phyloP scores from a whole-genome alignment of 129 eudicot species.

The Chrysanthemum seticuspe region DNA sequence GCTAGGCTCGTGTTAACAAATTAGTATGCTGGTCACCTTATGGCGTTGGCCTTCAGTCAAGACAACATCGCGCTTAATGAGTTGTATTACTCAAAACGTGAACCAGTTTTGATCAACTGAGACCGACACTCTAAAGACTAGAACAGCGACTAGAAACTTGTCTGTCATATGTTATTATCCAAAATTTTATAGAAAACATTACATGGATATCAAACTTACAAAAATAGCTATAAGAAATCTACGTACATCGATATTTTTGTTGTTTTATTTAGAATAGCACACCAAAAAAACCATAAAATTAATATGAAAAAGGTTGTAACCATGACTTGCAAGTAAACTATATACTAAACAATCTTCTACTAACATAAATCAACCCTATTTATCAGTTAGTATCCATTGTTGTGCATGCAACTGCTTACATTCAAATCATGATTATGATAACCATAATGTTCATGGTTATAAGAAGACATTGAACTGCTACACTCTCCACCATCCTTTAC shows the following conservation, averaged over 20 bases:
- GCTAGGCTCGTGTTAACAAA: neutral
- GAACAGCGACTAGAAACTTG: neutral
- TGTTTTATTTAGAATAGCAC: neutral
- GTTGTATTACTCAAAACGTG: neutral
- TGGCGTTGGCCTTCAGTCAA: neutral
- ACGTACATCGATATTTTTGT: neutral
- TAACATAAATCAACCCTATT: slow-evolving; percentile 20
- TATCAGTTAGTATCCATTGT: slow-evolving; percentile 40
- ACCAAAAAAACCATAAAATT: slow-evolving; percentile 10
- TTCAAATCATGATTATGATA: slow-evolving; percentile 58
- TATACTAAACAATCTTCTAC: slow-evolving; percentile 29
- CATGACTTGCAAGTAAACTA: slow-evolving; percentile 7
- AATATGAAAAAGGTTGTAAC: neutral
- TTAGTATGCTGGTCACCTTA: neutral
- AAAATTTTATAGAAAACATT: neutral
- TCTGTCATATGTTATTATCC: neutral
- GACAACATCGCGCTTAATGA: neutral
- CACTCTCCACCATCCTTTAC: slow-evolving; percentile 47
- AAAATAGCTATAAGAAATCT: neutral
- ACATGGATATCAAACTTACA: neutral
- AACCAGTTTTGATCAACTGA: neutral
- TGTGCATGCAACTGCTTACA: slow-evolving; percentile 57
- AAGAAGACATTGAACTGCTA: slow-evolving; percentile 51
- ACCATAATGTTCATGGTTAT: slow-evolving; percentile 47
- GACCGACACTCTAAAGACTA: neutral